Evolutionary conservation across 805 yeast genomes (phyloP), one percentile per base, ranked within the genome.

Genomic region (Lipomyces orientalis): DNA sequence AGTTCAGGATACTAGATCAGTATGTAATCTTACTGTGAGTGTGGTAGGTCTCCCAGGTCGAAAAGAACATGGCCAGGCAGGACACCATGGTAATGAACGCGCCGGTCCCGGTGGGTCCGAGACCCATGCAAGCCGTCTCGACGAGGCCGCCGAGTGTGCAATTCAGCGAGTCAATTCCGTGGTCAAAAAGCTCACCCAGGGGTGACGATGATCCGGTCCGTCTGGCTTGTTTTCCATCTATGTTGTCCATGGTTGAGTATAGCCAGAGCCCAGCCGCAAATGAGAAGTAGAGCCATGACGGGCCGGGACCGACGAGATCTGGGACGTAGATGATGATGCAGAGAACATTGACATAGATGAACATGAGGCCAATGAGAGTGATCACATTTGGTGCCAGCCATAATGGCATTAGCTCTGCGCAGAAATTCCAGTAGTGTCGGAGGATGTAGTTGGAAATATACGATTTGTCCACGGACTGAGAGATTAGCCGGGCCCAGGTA

Each of bases 171-270:
- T 87, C 90, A 39, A 87, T 85, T 66, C 97, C 93, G 75, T 95
- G 98, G 78, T 95, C 98, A 76, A 94, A 95, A 67, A 95, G 82
- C 78, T 94, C 98, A 46, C 99, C 98, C 72, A 94, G 81, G 0
- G 99, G 98, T 3, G 98, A 97, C 59, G 92, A 86, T 77, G 93
- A 97, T 12, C 96, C 96, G 0, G 98, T 95, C 33, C 72, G 70
- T 46, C 62, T 19, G 31, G 98, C 98, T 78, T 94, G 99, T 75
- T 91, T 88, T 7, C 98, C 98, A 80, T 94, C 98, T 77, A 97
- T 91, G 5, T 97, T 97, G 80, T 95, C 98, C 82, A 95, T 91
- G 0, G 98, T 94, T 77, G 95, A 98, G 79, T 94, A 94, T 84
- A 93, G 83, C 77, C 93, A 90, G 66, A 94, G 81, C 1, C 97